A percentile compares a stretch with the other conserved stretches of the same genome.
Evolutionary conservation across 345 rosid genomes (phyloP).

Genomic region (Passiflora organensis): DNA sequence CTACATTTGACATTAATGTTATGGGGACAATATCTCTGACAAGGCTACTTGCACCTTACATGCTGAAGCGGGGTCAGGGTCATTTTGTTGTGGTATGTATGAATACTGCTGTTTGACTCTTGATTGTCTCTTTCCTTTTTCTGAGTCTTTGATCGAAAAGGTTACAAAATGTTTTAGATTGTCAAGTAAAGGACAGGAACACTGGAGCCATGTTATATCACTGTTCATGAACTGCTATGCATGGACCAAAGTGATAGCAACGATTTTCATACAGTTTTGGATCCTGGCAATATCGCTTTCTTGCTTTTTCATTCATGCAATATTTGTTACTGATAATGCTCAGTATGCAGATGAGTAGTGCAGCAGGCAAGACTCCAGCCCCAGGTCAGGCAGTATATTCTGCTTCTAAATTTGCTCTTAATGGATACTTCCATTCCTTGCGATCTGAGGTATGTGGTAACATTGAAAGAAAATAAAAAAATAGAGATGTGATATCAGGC

Average conservation of each 20-base stretch:
- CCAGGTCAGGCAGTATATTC: slow-evolving; percentile 96
- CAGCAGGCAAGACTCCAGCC: slow-evolving; percentile 91
- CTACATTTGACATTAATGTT: slow-evolving; percentile 75
- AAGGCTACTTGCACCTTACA: slow-evolving; percentile 64
- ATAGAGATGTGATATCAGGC: neutral
- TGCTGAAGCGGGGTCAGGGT: slow-evolving; percentile 78
- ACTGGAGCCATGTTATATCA: too few species aligned
- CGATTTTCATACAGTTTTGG: neutral
- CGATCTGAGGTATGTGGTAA: slow-evolving; percentile 79
- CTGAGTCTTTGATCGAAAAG: too few species aligned
- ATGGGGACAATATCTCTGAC: slow-evolving; percentile 85
- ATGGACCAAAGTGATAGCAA: too few species aligned
- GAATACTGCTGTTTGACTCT: too few species aligned
- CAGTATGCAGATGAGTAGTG: slow-evolving; percentile 79
- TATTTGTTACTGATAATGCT: slow-evolving; percentile 3
- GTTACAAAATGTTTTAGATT: too few species aligned
- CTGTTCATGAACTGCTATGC: too few species aligned
- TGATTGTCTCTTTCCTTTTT: too few species aligned
- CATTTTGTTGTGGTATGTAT: slow-evolving; percentile 93
- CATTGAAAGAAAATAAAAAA: neutral
- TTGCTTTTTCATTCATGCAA: neutral
- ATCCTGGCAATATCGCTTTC: neutral
- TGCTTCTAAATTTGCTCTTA: slow-evolving; percentile 84
- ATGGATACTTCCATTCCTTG: slow-evolving; percentile 84
- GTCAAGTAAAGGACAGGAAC: too few species aligned